These are phyloP conservation scores for Ceratobasidium sp. DNA, from an alignment of 1,284 basidiomycete genomes.

Conservation along the genomic window DNA sequence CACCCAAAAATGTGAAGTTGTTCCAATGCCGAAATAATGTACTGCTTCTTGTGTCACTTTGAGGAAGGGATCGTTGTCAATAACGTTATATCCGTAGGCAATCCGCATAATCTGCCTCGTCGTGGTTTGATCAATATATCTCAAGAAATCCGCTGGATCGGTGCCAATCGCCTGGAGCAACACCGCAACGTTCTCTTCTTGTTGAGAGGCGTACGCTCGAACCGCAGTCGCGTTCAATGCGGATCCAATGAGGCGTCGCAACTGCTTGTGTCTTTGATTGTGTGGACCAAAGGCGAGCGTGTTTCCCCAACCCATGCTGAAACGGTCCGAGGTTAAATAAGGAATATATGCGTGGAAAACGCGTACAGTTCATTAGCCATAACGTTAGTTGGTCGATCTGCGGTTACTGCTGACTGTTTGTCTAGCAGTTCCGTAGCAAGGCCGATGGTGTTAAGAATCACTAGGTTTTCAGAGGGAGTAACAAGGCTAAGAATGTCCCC, in stretches of 20 bases:
- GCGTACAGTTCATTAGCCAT: conserved; percentile 15
- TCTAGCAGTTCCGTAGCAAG: conserved; percentile 27
- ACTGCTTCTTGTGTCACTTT: not conserved
- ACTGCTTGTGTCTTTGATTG: conserved; percentile 23
- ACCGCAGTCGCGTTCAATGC: conserved; percentile 18
- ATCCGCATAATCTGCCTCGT: not conserved
- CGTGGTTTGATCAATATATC: not conserved
- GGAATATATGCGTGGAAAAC: not conserved
- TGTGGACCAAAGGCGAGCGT: conserved; percentile 14
- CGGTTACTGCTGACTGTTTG: conserved; percentile 17
- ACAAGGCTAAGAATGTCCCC: conserved; percentile 23
- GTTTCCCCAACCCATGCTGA: conserved; percentile 24
- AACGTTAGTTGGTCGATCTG: not conserved
- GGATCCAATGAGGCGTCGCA: conserved; percentile 18
- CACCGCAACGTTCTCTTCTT: not conserved
- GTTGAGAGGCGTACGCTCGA: conserved; percentile 2
- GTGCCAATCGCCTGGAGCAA: not conserved
- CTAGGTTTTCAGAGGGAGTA: not conserved
- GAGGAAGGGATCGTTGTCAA: conserved; percentile 11
- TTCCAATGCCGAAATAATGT: not conserved
- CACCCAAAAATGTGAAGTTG: conserved; percentile 3
- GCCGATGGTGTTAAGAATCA: conserved; percentile 25
- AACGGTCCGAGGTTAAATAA: not conserved
- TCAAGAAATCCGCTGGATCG: not conserved
- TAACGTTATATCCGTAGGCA: conserved; percentile 23